Evolutionary conservation across 176 grass and related monocot species (phyloP).

Genomic region (sorghum (Sorghum bicolor)): DNA sequence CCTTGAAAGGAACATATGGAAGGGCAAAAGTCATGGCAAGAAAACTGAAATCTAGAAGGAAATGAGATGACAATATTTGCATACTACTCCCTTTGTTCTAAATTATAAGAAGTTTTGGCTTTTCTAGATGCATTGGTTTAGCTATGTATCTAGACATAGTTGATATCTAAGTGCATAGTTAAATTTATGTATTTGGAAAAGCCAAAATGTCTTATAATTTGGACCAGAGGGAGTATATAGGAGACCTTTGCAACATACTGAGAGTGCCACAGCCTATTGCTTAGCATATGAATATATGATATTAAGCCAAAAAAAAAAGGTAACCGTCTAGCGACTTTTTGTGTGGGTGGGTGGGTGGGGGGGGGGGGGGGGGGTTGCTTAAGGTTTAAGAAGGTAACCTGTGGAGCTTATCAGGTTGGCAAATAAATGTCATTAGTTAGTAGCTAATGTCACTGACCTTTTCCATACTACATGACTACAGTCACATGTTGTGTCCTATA

Average conservation of each 20-base stretch:
- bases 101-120: no score
- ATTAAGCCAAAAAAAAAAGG: neutral
- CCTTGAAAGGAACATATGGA: neutral
- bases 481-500: conserved; percentile 2
- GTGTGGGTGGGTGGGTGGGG: no score
- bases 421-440: conserved; percentile 24
- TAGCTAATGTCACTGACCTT: conserved; percentile 19
- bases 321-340: neutral
- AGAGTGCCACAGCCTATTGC: neutral
- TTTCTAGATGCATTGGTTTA: no score
- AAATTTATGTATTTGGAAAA: neutral
- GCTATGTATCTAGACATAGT: no score
- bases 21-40: neutral
- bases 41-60: neutral
- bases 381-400: neutral
- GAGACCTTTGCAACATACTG: conserved; percentile 4
- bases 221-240: neutral
- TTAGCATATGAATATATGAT: neutral
- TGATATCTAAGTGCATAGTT: neutral
- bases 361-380: neutral
- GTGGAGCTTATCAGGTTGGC: neutral
- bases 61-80: neutral
- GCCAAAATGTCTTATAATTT: neutral
- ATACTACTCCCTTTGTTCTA: neutral
- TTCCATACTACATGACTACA: neutral